A percentile compares a stretch with the other conserved stretches of the same genome.
Conservation (phyloP, 768 basidiomycete species). For the Russula sp. region DNA sequence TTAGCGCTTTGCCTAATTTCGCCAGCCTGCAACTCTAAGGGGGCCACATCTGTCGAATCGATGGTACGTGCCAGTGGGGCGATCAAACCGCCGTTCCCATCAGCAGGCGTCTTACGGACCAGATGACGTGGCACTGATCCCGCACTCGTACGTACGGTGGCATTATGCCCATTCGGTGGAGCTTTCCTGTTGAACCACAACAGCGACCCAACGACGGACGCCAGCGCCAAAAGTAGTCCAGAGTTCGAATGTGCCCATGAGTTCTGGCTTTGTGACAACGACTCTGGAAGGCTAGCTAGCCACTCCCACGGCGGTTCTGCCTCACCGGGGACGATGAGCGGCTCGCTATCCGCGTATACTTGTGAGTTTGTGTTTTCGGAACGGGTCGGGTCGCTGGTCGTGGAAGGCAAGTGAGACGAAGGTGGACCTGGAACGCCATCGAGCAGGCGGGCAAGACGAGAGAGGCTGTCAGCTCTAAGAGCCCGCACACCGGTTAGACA, state of each 20-base stretch:
- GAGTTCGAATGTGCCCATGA: conserved; percentile 18
- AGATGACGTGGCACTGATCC: not conserved
- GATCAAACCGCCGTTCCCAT: not conserved
- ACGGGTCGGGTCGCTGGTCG: conserved; percentile 36
- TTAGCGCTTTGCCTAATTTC: not conserved
- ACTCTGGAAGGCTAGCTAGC: conserved; percentile 11
- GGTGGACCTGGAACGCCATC: conserved; percentile 49
- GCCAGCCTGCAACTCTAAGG: not conserved
- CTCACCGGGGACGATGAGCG: not conserved
- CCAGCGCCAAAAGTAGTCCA: conserved; percentile 14
- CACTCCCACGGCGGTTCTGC: conserved; percentile 10
- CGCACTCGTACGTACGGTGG: not conserved
- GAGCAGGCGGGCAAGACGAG: conserved; percentile 48
- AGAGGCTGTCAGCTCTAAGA: conserved; percentile 49
- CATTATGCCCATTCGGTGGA: not conserved
- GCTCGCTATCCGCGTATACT: conserved; percentile 10
- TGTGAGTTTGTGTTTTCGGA: conserved; percentile 30
- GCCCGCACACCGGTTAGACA: conserved; percentile 63
- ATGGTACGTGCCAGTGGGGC: not conserved
- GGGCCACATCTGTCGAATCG: not conserved
- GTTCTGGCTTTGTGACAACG: not conserved
- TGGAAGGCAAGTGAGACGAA: conserved; percentile 5
- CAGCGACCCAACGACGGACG: conserved; percentile 9
- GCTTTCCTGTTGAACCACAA: conserved; percentile 16
- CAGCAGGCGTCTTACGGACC: not conserved